Conservation (phyloP, 2,329 filamentous ascomycete genomes). For the Diaporthe destruens region DNA sequence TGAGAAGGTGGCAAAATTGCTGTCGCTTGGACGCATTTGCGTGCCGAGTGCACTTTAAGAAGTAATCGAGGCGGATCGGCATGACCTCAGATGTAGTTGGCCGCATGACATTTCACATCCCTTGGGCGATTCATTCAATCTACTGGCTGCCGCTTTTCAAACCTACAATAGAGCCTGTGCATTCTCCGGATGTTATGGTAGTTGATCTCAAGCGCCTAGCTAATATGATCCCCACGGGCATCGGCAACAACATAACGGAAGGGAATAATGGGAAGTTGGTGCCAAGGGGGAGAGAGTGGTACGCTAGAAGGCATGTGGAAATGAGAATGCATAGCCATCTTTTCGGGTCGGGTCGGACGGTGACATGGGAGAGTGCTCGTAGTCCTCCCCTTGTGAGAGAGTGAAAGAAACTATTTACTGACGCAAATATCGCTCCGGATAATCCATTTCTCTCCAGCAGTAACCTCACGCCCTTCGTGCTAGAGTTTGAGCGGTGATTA, state of each 20-base stretch:
- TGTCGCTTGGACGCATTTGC: not conserved
- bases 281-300: not conserved
- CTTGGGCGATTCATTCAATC: not conserved
- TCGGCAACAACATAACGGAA: not conserved
- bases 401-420: slow-evolving; percentile 52
- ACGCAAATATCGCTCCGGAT: slow-evolving; percentile 77
- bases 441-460: slow-evolving; percentile 79
- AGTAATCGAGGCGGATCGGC: not conserved
- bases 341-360: no score
- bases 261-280: no score
- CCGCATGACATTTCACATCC: not conserved
- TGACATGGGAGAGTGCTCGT: not conserved
- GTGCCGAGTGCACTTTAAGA: not conserved
- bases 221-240: no score
- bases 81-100: not conserved
- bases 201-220: not conserved
- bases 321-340: not conserved
- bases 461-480: slow-evolving; percentile 77
- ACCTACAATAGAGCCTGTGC: not conserved
- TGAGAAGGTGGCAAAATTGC: not conserved
- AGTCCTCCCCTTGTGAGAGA: not conserved
- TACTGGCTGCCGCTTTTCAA: no score
- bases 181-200: not conserved
- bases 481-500: slow-evolving; percentile 39
- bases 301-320: not conserved